Conservation (phyloP, 208 protist species). For the Leishmania turanica region DNA sequence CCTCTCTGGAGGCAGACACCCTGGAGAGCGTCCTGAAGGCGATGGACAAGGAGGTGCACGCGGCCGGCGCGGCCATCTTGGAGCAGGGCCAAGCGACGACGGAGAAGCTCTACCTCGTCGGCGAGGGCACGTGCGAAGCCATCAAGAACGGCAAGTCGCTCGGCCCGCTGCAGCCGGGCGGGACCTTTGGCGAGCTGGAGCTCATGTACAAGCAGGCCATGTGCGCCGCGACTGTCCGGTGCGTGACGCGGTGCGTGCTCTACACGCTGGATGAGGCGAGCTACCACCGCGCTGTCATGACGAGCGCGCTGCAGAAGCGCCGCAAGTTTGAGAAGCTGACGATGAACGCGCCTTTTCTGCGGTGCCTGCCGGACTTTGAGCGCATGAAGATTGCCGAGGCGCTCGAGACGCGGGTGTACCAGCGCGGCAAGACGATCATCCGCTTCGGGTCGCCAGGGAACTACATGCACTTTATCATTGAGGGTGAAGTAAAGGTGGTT, state of each 20-base stretch:
- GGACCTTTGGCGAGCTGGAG: slow-evolving; percentile 85
- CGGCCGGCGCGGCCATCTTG: slow-evolving; percentile 67
- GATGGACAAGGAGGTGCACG: slow-evolving; percentile 63
- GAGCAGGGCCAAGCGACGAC: slow-evolving; percentile 67
- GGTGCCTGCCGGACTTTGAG: slow-evolving; percentile 80
- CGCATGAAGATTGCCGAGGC: slow-evolving; percentile 89
- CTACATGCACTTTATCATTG: slow-evolving; percentile 81
- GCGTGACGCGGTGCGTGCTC: slow-evolving; percentile 72
- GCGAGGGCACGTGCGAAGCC: slow-evolving; percentile 79
- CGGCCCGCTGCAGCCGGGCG: slow-evolving; percentile 53
- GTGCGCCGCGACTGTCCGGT: slow-evolving; percentile 81
- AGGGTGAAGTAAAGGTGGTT: slow-evolving; percentile 80
- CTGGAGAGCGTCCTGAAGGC: slow-evolving; percentile 53
- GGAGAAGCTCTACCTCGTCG: slow-evolving; percentile 79
- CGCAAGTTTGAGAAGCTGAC: slow-evolving; percentile 73
- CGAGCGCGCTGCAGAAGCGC: slow-evolving; percentile 65
- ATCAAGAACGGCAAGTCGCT: slow-evolving; percentile 81
- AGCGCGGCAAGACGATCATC: slow-evolving; percentile 71
- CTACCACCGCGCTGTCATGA: slow-evolving; percentile 84
- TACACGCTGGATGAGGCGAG: slow-evolving; percentile 84
- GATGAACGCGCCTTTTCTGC: slow-evolving; percentile 69
- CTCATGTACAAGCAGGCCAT: slow-evolving; percentile 88
- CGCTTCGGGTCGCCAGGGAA: slow-evolving; percentile 63
- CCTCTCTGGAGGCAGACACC: slow-evolving; percentile 56
- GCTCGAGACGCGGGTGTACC: slow-evolving; percentile 64